Evolutionary conservation across 1,284 basidiomycete genomes (phyloP).

Genomic region (Cryptococcus sp.): DNA sequence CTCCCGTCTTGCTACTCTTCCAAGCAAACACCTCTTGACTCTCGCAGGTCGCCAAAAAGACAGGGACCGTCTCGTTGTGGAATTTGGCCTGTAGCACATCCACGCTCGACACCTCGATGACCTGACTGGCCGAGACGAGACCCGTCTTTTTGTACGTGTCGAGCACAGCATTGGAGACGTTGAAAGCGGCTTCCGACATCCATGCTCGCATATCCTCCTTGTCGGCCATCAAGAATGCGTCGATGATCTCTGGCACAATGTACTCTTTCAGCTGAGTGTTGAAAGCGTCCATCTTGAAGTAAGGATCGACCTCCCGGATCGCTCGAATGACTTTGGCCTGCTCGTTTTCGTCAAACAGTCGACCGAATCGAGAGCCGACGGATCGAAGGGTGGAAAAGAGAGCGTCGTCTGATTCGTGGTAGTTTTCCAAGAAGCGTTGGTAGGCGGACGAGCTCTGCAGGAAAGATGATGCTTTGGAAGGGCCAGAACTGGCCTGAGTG

Average conservation of each 20-base stretch:
- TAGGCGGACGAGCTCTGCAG: constrained; percentile 56
- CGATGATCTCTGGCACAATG: constrained; percentile 94
- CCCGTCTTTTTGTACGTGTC: constrained; percentile 89
- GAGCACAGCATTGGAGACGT: constrained; percentile 95
- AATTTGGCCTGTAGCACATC: constrained; percentile 66
- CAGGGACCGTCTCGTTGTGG: constrained; percentile 80
- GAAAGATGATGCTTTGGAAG: constrained; percentile 53
- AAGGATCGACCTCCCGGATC: constrained; percentile 81
- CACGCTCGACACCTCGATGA: constrained; percentile 89
- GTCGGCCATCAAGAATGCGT: constrained; percentile 88
- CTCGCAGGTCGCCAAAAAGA: constrained; percentile 87
- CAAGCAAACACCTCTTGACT: constrained; percentile 93
- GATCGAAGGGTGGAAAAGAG: constrained; percentile 72
- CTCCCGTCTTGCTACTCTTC: constrained; percentile 78
- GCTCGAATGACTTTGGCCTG: constrained; percentile 85
- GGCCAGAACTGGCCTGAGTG: constrained; percentile 15
- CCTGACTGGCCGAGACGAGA: constrained; percentile 80
- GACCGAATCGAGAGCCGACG: constrained; percentile 79
- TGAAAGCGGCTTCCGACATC: constrained; percentile 96
- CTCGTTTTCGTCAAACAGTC: constrained; percentile 93
- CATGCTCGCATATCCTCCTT: constrained; percentile 77
- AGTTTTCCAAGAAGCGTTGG: constrained; percentile 56
- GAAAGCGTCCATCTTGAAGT: constrained; percentile 79
- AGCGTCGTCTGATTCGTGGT: constrained; percentile 91
- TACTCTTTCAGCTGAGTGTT: constrained; percentile 91